Percentiles rank a stretch among this genome's conserved stretches.
Evolutionary conservation across 345 rosid species (phyloP).

Genomic region (Brassica napus): DNA sequence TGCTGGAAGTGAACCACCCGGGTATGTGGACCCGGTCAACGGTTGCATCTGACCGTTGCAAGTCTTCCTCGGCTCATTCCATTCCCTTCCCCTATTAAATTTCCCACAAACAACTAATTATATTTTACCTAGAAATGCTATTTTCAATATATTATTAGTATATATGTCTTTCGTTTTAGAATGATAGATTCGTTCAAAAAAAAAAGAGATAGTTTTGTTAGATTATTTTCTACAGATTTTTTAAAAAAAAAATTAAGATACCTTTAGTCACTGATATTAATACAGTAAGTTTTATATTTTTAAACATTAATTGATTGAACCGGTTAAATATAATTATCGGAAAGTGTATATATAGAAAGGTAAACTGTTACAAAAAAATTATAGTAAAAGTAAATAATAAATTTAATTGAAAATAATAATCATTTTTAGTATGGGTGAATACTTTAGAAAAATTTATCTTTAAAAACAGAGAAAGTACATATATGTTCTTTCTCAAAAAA

Average conservation of each 20-base stretch:
- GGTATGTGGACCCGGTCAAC: constrained; percentile 67
- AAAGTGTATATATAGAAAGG: not conserved
- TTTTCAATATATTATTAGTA: not conserved
- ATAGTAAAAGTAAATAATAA: not conserved
- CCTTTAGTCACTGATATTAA: not conserved
- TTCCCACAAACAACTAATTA: not conserved
- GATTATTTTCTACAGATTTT: no score
- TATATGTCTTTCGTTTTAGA: not conserved
- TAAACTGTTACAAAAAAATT: not conserved
- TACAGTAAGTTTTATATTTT: no score
- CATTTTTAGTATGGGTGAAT: no score
- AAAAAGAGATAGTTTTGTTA: no score
- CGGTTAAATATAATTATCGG: not conserved
- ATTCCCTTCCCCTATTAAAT: constrained; percentile 65
- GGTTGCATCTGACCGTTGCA: constrained; percentile 72
- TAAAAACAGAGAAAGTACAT: not conserved
- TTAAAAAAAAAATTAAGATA: not conserved
- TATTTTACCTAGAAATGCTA: not conserved
- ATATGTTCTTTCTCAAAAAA: not conserved
- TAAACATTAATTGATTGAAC: not conserved
- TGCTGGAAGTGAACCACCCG: constrained; percentile 73
- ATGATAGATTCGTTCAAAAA: not conserved
- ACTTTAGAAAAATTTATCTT: no score
- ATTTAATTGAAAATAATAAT: not conserved
- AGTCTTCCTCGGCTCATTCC: constrained; percentile 67